Evolutionary conservation across 1,284 basidiomycete genomes (phyloP), one percentile per base, ranked within the genome.

Genomic region (Stygiomarasmius scandens): DNA sequence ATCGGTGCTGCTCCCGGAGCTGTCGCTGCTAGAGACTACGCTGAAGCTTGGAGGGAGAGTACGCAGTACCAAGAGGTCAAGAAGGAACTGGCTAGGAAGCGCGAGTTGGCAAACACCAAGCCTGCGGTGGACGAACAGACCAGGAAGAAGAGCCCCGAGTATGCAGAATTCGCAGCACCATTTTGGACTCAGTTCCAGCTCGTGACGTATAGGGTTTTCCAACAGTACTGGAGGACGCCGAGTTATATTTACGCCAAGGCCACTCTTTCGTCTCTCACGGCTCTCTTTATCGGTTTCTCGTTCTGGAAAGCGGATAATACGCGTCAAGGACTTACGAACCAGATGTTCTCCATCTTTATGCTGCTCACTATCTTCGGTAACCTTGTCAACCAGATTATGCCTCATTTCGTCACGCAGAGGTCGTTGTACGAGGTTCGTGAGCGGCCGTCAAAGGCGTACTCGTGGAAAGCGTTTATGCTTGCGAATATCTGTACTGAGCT

Each of bases 381-480:
- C 55, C 55, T 70, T 19, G 60, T 62, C 23, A 66, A 67, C 47
- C 67, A 69, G 52, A 70, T 70, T 49, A 65, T 68, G 64, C 67
- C 67, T 16, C 67, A 69, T 19, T 71, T 70, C 52, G 65, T 70
- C 38, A 63, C 64, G 22, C 66, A 68, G 16, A 72, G 77, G 2
- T 63, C 73, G 8, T 72, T 92, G 14, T 93, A 89, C 69, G 88
- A 92, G 67, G 83, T 85, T 12, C 82, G 90, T 32, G 91, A 93
- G 69, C 81, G 85, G 1, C 80, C 88, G 0, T 83, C 83, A 56
- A 83, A 85, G 66, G 91, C 92, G 68, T 96, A 95, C 75, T 85
- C 84, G 51, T 96, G 94, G 94, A 78, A 85, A 6, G 85, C 90
- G 1, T 81, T 95, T 47, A 68, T 87, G 48, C 78, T 84, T 0